Base-by-base conservation (phyloP, 768 basidiomycete genomes). In the Lyophyllum semitale region DNA sequence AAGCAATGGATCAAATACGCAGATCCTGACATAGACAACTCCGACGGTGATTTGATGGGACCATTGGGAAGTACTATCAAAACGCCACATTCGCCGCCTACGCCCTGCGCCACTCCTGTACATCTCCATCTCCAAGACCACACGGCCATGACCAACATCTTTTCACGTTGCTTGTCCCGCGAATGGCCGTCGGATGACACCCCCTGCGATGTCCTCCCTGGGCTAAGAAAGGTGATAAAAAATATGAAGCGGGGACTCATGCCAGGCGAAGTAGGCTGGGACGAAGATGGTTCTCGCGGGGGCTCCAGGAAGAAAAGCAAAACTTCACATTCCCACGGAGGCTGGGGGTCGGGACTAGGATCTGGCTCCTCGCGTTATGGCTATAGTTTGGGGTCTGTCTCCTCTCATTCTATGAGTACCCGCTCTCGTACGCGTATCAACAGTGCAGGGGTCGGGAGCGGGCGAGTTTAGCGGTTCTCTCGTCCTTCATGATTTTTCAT, bases 1-100 rank as follows among this genome's bases (percentile, higher is more conserved):
- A 51, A 51, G 29, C 11, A 50, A 20, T 55, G 54, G 49, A 44
- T 55, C 13, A 15, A 30, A 2, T 38, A n/a, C 37, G 9, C 9
- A 3, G 37, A 38, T 15, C 37, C 37, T n/a, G 17, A 5, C 5
- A 18, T 6, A 9, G 11, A 5, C 15, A n/a, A 38, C 5, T 1
- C 1, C 9, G 18, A 5, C 4, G 17, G 4, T 4, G 17, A 4
- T 38, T 6, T 8, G 37, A 38, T 38, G 37, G 3, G 12, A 4
- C n/a, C 5, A n/a, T 3, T 38, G 17, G 37, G 37, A n/a, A 4
- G 15, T 8, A 5, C n/a, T n/a, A 5, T n/a, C 4, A 15, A 4
- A 8, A 5, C 15, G 2, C 15, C 37, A 18, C 2, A 15, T 18
- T 5, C 37, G n/a, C 17, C 17, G 4, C 15, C n/a, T 4, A 4